phyloP scores from a whole-genome alignment of 352 stramenopile genomes.

The Phytophthora multivora region DNA sequence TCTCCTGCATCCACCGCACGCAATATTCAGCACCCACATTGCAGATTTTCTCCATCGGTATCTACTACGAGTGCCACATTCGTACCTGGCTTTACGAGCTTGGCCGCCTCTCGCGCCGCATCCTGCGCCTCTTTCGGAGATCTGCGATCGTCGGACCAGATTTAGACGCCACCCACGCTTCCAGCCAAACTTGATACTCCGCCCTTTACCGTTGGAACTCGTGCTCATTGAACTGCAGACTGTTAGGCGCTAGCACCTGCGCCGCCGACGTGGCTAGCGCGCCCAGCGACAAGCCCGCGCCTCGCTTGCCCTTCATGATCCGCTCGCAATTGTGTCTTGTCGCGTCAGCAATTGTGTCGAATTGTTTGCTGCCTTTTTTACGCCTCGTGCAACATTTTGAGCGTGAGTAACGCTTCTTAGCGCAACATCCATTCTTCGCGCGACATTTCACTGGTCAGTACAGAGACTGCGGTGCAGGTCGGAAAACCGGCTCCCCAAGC shows the following conservation, averaged over 20 bases:
- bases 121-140: constrained; percentile 64
- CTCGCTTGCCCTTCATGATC: constrained; percentile 8
- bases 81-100: constrained; percentile 66
- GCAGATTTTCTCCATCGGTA: not conserved
- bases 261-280: constrained; percentile 46
- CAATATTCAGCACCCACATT: constrained; percentile 1
- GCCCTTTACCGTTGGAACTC: constrained; percentile 66
- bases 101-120: constrained; percentile 58
- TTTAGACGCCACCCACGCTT: not conserved
- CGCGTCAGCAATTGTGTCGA: not conserved
- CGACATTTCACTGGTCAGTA: constrained; percentile 1
- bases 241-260: constrained; percentile 72
- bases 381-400: not conserved
- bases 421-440: constrained; percentile 3
- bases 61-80: not conserved
- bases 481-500: constrained; percentile 41
- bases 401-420: not conserved
- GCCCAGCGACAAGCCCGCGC: constrained; percentile 26
- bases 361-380: not conserved
- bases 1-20: constrained; percentile 44
- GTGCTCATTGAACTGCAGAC: constrained; percentile 73
- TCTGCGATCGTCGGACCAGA: constrained; percentile 25
- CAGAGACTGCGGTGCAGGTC: constrained; percentile 2
- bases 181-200: not conserved
- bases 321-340: not conserved